Evolutionary conservation across 2,329 filamentous ascomycete genomes (phyloP), one percentile per base, ranked within the genome.

Genomic region (Fusarium beomiforme): DNA sequence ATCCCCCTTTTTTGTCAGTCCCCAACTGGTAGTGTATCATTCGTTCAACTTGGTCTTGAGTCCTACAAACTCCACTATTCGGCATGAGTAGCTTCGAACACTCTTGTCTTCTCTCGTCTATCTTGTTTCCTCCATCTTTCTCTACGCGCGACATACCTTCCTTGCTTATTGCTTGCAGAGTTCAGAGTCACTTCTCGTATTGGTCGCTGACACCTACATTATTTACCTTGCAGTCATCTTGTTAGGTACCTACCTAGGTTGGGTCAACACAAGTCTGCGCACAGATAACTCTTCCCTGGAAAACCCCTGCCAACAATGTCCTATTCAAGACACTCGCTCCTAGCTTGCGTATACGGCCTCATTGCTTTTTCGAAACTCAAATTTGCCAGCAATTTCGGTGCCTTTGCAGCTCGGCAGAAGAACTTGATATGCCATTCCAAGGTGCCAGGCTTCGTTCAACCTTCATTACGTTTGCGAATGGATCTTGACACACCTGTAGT

Each of bases 251-350:
- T 50, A 34, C 31, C 50, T 44, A 53, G 47, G 53, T 37, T 60
- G 49, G 54, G 37, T 53, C 46, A 50, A 65, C n/a, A 34, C 34
- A 44, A 43, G 49, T 59, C 44, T 64, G 26, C 49, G 29, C 43
- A 24, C 58, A 26, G 41, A 67, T 64, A 46, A 36, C 47, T 46
- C 39, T 51, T 50, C 13, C 43, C 36, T 19, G 34, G 31, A 50
- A 59, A 59, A 46, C 43, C 54, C 44, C 62, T 58, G 57, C 34
- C 58, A 53, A 50, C 58, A 53, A 50, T 46, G 50, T 47, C 67
- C 49, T 44, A 42, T 51, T 59, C 42, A 55, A 57, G 68, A 56
- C 42, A 71, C 63, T 72, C 64, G 66, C 31, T 72, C 67, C 57
- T 70, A 50, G 47, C 31, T 50, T 59, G 29, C 11, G 29, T 29